Conservation (phyloP, 495 filamentous ascomycete species). For the Penicillium silybi region DNA sequence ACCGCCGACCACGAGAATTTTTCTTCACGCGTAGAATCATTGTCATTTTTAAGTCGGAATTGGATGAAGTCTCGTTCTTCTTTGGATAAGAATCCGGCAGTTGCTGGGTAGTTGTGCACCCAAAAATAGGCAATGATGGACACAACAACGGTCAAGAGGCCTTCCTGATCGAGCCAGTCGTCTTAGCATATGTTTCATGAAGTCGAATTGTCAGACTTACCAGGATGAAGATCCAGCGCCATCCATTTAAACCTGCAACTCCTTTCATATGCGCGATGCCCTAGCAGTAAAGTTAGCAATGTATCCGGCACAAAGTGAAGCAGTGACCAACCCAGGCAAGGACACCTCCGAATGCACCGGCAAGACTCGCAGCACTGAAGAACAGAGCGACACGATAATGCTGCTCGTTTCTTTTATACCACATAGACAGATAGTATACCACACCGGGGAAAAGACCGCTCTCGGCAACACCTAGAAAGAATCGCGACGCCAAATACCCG, state of each 20-base stretch:
- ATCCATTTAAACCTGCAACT: constrained; percentile 62
- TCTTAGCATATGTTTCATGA: constrained; percentile 12
- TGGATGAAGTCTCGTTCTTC: constrained; percentile 59
- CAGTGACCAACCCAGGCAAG: constrained; percentile 52
- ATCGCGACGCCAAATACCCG: constrained; percentile 58
- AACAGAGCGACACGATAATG: constrained; percentile 73
- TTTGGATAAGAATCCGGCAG: constrained; percentile 62
- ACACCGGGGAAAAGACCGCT: constrained; percentile 70
- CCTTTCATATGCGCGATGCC: constrained; percentile 58
- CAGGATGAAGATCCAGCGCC: constrained; percentile 83
- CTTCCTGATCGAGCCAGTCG: constrained; percentile 46
- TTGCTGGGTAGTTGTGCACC: constrained; percentile 69
- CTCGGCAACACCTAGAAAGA: constrained; percentile 39
- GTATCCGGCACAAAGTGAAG: not conserved
- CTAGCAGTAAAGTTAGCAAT: constrained; percentile 18
- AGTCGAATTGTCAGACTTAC: constrained; percentile 26
- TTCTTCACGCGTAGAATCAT: constrained; percentile 59
- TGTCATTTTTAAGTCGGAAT: constrained; percentile 56
- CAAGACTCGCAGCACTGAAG: constrained; percentile 68
- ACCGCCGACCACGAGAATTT: constrained; percentile 64
- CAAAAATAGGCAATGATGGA: constrained; percentile 62
- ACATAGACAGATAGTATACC: constrained; percentile 81
- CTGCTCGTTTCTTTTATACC: constrained; percentile 71
- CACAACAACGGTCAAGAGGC: constrained; percentile 62
- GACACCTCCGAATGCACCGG: constrained; percentile 77